phyloP scores from a whole-genome alignment of 2,329 filamentous ascomycete species.

The Aspergillus uvarum region DNA sequence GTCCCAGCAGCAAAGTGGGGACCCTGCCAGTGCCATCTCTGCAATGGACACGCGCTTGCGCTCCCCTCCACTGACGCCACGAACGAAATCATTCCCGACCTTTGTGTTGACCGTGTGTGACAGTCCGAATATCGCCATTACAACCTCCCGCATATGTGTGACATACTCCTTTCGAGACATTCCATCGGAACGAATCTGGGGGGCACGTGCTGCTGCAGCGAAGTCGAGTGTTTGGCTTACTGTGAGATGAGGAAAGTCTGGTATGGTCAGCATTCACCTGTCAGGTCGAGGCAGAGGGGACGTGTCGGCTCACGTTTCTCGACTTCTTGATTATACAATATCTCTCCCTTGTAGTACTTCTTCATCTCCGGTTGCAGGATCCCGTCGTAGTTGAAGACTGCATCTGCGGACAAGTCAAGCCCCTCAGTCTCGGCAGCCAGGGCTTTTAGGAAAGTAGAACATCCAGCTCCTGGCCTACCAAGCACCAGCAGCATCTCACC shows the following conservation, averaged over 20 bases:
- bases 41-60: conserved; percentile 57
- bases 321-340: conserved; percentile 42
- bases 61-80: conserved; percentile 62
- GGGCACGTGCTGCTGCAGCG: conserved; percentile 54
- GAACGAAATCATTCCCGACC: conserved; percentile 56
- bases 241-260: conserved; percentile 56
- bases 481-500: conserved; percentile 48
- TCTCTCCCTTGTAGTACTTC: conserved; percentile 50
- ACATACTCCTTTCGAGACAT: conserved; percentile 36
- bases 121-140: no score
- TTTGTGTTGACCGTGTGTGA: conserved; percentile 49
- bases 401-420: conserved; percentile 66
- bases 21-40: conserved; percentile 36
- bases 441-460: conserved; percentile 81
- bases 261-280: not conserved
- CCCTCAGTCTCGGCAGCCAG: conserved; percentile 79
- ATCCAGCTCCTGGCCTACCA: conserved; percentile 50
- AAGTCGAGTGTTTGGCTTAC: conserved; percentile 59
- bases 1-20: conserved; percentile 44
- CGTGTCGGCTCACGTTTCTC: conserved; percentile 35
- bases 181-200: conserved; percentile 41
- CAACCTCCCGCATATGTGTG: no score
- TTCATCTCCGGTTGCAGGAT: conserved; percentile 69
- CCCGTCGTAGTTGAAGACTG: conserved; percentile 76
- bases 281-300: not conserved